Percentiles rank a stretch among this genome's conserved stretches.
Evolutionary conservation across 257 asterid genomes (phyloP).

Genomic region (Voacanga thouarsii): DNA sequence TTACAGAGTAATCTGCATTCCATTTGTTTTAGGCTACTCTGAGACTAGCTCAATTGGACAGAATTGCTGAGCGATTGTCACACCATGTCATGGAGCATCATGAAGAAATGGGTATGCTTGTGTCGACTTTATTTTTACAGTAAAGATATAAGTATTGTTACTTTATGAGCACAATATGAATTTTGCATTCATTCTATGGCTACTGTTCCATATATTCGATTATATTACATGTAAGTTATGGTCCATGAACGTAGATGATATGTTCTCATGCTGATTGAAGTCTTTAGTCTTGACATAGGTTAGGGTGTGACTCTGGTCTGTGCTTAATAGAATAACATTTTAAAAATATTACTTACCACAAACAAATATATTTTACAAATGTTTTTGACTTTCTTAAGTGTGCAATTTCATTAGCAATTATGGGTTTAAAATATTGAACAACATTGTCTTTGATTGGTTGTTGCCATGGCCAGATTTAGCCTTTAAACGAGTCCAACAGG

Average conservation of each 20-base stretch:
- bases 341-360: not conserved
- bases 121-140: conserved; percentile 1
- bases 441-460: not conserved
- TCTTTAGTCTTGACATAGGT: not conserved
- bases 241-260: not conserved
- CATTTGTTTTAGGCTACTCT: conserved; percentile 74
- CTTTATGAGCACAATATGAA: not conserved
- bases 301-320: not conserved
- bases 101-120: conserved; percentile 85
- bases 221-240: not conserved
- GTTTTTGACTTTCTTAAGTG: not conserved
- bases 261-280: not conserved
- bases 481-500: no score
- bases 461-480: not conserved
- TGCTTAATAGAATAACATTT: not conserved
- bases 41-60: conserved; percentile 85
- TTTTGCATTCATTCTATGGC: not conserved
- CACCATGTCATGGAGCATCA: conserved; percentile 97
- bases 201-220: not conserved
- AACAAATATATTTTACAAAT: not conserved
- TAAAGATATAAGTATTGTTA: not conserved
- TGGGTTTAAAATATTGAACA: not conserved
- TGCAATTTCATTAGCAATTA: not conserved
- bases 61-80: conserved; percentile 83
- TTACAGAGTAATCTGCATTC: conserved; percentile 32